phyloP scores from a whole-genome alignment of 345 rosid species.

The Lepidium africanum region DNA sequence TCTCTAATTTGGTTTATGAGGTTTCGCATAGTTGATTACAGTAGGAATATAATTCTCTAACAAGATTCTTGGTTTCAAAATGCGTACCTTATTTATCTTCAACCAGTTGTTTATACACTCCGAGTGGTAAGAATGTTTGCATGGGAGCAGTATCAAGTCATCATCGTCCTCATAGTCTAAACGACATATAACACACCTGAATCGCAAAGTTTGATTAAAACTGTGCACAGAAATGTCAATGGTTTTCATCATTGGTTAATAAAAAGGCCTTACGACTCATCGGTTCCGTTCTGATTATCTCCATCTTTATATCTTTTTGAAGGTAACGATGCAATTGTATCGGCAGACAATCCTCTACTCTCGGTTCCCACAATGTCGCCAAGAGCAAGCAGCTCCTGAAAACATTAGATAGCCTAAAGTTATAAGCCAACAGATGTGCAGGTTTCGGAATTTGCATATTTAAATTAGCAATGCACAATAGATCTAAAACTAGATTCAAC shows the following conservation, averaged over 20 bases:
- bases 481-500: neutral
- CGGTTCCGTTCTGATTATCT: constrained; percentile 67
- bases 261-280: constrained; percentile 64
- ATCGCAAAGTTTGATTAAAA: neutral
- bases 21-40: neutral
- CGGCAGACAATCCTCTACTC: constrained; percentile 89
- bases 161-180: constrained; percentile 86
- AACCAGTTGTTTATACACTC: constrained; percentile 96
- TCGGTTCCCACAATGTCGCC: constrained; percentile 87
- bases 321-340: constrained; percentile 71
- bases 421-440: neutral
- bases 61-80: neutral
- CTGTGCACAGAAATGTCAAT: neutral
- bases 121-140: constrained; percentile 90
- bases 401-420: neutral
- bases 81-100: constrained; percentile 73
- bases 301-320: constrained; percentile 61
- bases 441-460: neutral
- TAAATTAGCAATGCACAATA: neutral
- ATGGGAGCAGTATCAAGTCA: constrained; percentile 67
- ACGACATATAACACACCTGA: constrained; percentile 91
- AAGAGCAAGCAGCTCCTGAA: constrained; percentile 86
- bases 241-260: neutral
- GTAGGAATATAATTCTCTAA: neutral
- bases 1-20: neutral